phyloP scores from a whole-genome alignment of 2,329 filamentous ascomycete species.

The Fusarium musae region DNA sequence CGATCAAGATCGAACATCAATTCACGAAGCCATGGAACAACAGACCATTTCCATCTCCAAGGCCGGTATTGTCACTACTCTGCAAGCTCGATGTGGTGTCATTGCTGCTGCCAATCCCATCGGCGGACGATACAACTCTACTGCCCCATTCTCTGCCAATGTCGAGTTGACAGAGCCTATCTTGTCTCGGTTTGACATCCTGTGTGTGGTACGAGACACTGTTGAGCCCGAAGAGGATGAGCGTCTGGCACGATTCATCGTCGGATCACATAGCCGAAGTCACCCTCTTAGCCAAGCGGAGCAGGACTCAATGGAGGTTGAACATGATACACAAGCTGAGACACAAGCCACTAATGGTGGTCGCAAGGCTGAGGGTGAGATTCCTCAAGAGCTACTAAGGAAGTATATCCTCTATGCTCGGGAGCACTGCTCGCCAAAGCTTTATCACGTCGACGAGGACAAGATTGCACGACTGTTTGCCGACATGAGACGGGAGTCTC shows the following conservation, averaged over 20 bases:
- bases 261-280: slow-evolving; percentile 91
- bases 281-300: slow-evolving; percentile 72
- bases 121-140: slow-evolving; percentile 95
- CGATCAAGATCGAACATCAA: slow-evolving; percentile 96
- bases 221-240: slow-evolving; percentile 95
- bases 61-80: slow-evolving; percentile 95
- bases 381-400: slow-evolving; percentile 88
- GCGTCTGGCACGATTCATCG: slow-evolving; percentile 91
- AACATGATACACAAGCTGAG: slow-evolving; percentile 61
- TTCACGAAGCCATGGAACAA: slow-evolving; percentile 99
- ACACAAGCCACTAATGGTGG: slow-evolving; percentile 46
- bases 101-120: slow-evolving; percentile 97
- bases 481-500: slow-evolving; percentile 92
- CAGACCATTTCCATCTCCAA: slow-evolving; percentile 99
- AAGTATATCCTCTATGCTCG: slow-evolving; percentile 98
- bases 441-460: slow-evolving; percentile 98
- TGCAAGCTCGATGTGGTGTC: slow-evolving; percentile 95
- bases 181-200: slow-evolving; percentile 95
- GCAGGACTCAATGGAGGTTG: slow-evolving; percentile 70
- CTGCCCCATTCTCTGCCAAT: slow-evolving; percentile 94
- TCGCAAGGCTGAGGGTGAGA: slow-evolving; percentile 68
- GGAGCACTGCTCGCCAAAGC: slow-evolving; percentile 87
- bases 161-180: slow-evolving; percentile 98
- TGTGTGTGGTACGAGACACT: slow-evolving; percentile 94
- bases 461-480: slow-evolving; percentile 94